These are phyloP conservation scores for Boletus calvinii DNA, from an alignment of 1,284 basidiomycete genomes.

Conservation along the genomic window DNA sequence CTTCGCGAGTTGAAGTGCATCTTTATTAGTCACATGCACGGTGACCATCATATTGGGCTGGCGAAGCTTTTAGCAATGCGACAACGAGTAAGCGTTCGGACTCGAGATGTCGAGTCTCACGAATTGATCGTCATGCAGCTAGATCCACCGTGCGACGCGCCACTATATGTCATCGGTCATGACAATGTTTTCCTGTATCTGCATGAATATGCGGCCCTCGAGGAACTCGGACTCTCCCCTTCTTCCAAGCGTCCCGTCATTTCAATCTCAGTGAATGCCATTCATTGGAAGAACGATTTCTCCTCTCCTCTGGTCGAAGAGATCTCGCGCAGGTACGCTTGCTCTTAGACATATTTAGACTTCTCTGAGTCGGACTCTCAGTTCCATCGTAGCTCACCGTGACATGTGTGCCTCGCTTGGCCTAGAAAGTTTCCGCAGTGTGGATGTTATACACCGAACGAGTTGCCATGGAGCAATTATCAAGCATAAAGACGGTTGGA, in stretches of 20 bases:
- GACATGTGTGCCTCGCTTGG: slow-evolving; percentile 53
- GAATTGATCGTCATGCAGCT: slow-evolving; percentile 42
- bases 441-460: slow-evolving; percentile 73
- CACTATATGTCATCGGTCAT: slow-evolving; percentile 71
- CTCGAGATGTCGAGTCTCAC: background rate
- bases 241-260: slow-evolving; percentile 50
- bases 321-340: slow-evolving; percentile 10
- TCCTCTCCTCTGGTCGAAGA: slow-evolving; percentile 12
- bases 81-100: slow-evolving; percentile 51
- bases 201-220: slow-evolving; percentile 61
- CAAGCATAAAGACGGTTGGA: slow-evolving; percentile 74
- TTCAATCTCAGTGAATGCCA: slow-evolving; percentile 51
- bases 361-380: slow-evolving; percentile 13
- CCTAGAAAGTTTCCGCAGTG: slow-evolving; percentile 56
- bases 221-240: slow-evolving; percentile 63
- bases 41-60: slow-evolving; percentile 90
- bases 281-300: slow-evolving; percentile 47
- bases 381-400: slow-evolving; percentile 30
- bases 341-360: background rate
- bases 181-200: slow-evolving; percentile 60
- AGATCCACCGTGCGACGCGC: slow-evolving; percentile 52
- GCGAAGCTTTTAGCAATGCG: slow-evolving; percentile 74
- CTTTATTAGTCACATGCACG: slow-evolving; percentile 90
- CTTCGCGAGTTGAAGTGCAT: slow-evolving; percentile 76
- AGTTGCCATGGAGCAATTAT: slow-evolving; percentile 72